These are phyloP conservation scores for Quercus gilva DNA, from an alignment of 306 rosid species.

Conservation along the genomic window DNA sequence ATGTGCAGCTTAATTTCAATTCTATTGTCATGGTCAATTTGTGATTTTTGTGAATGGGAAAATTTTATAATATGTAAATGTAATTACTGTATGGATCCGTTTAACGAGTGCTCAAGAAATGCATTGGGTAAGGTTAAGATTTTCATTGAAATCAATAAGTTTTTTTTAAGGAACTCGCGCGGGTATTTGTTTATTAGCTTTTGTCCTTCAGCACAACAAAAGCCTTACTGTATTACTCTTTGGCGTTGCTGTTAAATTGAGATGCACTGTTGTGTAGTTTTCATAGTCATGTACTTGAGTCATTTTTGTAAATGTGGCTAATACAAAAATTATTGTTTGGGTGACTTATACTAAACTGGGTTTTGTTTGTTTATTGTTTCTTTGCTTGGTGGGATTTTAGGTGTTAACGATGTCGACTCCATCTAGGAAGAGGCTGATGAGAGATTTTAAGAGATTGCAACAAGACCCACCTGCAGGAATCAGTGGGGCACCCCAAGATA, in stretches of 20 bases:
- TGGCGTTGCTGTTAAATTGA: background rate
- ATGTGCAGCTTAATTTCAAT: background rate
- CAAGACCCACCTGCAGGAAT: conserved; percentile 99
- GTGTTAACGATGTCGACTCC: conserved; percentile 90
- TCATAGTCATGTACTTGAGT: background rate
- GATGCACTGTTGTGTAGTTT: background rate
- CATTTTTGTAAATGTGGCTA: background rate
- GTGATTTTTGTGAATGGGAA: background rate
- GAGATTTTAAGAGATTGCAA: conserved; percentile 97
- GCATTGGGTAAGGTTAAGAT: no score
- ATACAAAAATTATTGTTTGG: background rate
- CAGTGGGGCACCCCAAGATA: conserved; percentile 99
- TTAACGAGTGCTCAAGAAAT: background rate
- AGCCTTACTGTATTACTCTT: background rate
- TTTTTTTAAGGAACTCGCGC: no score
- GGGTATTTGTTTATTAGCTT: no score
- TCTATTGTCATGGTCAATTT: background rate
- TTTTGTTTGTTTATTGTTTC: background rate
- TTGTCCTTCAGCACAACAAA: no score
- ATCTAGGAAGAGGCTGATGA: conserved; percentile 91
- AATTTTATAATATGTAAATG: background rate
- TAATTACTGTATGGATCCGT: background rate
- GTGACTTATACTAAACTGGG: background rate
- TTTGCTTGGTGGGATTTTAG: conserved; percentile 18
- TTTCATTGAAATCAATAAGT: no score